Evolutionary conservation across 2,329 filamentous ascomycete genomes (phyloP), one percentile per base, ranked within the genome.

Genomic region (Colletotrichum musicola): DNA sequence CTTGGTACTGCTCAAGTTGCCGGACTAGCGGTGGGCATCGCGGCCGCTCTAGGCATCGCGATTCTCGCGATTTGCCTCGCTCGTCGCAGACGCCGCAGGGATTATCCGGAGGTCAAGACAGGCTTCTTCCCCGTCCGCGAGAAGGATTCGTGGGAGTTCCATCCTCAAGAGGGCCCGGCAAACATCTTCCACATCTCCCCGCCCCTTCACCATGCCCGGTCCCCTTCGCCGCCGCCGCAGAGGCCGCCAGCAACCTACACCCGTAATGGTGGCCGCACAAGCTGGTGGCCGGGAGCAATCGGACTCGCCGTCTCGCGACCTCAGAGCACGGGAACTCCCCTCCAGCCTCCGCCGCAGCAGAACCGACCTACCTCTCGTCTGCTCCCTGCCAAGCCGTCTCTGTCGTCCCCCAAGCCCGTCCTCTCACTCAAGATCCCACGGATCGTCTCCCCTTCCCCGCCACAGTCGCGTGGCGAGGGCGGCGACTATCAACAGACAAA

Each of bases 61-160:
- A 73, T 88, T 30, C 81, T 80, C 4, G 74, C 86, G 13, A 82
- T 89, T 25, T 72, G 87, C 7, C 62, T 86, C 14, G 80, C 81
- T 4, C 79, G 84, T 53, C 78, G 76, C 58, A 73, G 77, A 9
- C 82, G 85, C n/a, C 80, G 78, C 57, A 80, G 76, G 73, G 80
- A 77, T 20, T 81, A 81, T 58, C 77, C 73, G 30, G 77, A 78
- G 18, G 73, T 77, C 56, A 80, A 80, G 71, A 79, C 75, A 3
- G 80, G 77, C 3, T 82, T 84, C 69, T 76, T 79, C 58, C 76
- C 78, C 4, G 75, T 77, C 67, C 72, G 75, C 18, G 78, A 82
- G 50, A 76, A 78, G n/a, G 78, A 81, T 68, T 81, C 77, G 20
- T 80, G 77, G 78, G 75, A 77, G 3, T 63, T 68, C 12, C 67